Evolutionary conservation across 2,329 filamentous ascomycete genomes (phyloP).

Genomic region (Phaeosphaeriaceae sp.): DNA sequence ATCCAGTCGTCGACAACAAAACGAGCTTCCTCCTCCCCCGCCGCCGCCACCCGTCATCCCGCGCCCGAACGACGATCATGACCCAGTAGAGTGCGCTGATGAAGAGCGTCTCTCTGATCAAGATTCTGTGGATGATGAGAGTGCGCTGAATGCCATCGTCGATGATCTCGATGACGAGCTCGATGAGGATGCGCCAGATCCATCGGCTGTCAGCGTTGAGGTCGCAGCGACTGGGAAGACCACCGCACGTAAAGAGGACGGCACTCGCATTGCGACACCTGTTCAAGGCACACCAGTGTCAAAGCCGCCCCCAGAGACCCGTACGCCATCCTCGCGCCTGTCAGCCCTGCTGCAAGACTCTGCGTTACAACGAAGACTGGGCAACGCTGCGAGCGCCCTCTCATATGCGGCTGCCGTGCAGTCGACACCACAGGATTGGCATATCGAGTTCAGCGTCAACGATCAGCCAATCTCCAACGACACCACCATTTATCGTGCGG

Average conservation of each 20-base stretch:
- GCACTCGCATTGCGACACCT: slow-evolving; percentile 83
- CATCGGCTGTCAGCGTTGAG: slow-evolving; percentile 90
- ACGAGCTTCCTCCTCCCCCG: slow-evolving; percentile 61
- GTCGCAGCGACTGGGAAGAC: slow-evolving; percentile 86
- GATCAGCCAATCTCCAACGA: slow-evolving; percentile 85
- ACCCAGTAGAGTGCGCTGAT: slow-evolving; percentile 88
- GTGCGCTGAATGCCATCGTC: slow-evolving; percentile 82
- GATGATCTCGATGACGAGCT: slow-evolving; percentile 86
- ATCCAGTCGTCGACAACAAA: slow-evolving; percentile 64
- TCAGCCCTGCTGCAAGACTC: slow-evolving; percentile 41
- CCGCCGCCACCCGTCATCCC: slow-evolving; percentile 58
- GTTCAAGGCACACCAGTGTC: slow-evolving; percentile 60
- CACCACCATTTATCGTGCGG: slow-evolving; percentile 93
- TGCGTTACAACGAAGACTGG: slow-evolving; percentile 40
- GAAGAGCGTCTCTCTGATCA: slow-evolving; percentile 83
- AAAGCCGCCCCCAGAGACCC: slow-evolving; percentile 36
- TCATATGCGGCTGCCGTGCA: slow-evolving; percentile 88
- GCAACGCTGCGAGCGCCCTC: slow-evolving; percentile 61
- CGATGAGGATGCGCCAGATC: slow-evolving; percentile 72
- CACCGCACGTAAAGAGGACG: slow-evolving; percentile 90
- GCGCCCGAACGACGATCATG: slow-evolving; percentile 43
- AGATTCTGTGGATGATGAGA: slow-evolving; percentile 70
- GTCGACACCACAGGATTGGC: slow-evolving; percentile 87
- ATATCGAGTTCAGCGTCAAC: slow-evolving; percentile 92
- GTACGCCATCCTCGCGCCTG: slow-evolving; percentile 38